Evolutionary conservation across 176 grass and related monocot species (phyloP).

Genomic region (Carex kokanica): DNA sequence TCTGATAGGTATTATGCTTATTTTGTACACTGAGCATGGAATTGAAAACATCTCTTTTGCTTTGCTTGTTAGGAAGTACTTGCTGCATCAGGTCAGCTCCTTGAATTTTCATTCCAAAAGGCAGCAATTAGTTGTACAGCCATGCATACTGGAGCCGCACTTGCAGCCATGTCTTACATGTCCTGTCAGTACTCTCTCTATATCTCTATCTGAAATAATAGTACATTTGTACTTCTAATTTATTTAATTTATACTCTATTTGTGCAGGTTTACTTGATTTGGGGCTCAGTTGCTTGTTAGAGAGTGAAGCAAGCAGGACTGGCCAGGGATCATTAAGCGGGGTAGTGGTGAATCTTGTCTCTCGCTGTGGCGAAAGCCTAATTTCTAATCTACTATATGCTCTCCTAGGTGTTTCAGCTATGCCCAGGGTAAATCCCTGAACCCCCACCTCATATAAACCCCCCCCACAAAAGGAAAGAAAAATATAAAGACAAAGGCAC

Average conservation of each 20-base stretch:
- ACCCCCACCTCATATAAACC: neutral
- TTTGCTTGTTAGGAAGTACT: slow-evolving; percentile 61
- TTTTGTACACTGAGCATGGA: slow-evolving; percentile 11
- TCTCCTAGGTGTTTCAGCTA: slow-evolving; percentile 88
- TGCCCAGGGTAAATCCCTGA: slow-evolving; percentile 59
- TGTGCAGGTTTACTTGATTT: slow-evolving; percentile 85
- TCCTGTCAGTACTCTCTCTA: slow-evolving; percentile 53
- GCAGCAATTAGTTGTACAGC: slow-evolving; percentile 83
- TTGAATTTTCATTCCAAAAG: slow-evolving; percentile 89
- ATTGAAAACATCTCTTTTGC: slow-evolving; percentile 9
- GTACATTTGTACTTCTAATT: slow-evolving; percentile 19
- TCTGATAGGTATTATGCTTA: neutral
- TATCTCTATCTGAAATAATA: neutral
- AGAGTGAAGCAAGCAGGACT: slow-evolving; percentile 43
- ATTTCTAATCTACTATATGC: slow-evolving; percentile 84
- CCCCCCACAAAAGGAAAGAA: neutral
- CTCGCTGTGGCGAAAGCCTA: slow-evolving; percentile 69
- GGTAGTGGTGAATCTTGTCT: slow-evolving; percentile 62
- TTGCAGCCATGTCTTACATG: slow-evolving; percentile 92
- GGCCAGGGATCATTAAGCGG: slow-evolving; percentile 43
- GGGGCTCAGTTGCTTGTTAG: slow-evolving; percentile 56
- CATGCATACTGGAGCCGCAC: slow-evolving; percentile 79
- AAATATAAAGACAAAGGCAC: neutral
- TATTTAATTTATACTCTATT: slow-evolving; percentile 18
- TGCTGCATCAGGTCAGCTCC: slow-evolving; percentile 52